phyloP scores from a whole-genome alignment of 2,329 filamentous ascomycete species.

The Aspergillus fumigatus region DNA sequence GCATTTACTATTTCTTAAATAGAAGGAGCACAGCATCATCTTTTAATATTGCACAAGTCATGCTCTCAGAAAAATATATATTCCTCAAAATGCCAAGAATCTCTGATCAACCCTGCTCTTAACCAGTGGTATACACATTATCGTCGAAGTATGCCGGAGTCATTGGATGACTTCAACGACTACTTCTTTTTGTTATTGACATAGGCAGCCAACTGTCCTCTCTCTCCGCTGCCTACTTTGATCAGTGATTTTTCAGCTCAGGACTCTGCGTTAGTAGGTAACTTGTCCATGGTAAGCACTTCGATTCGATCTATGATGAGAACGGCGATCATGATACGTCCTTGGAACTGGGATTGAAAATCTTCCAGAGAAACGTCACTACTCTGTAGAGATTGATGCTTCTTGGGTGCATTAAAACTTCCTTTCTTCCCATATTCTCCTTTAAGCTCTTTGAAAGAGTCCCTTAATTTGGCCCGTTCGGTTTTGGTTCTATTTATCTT shows the following conservation, averaged over 20 bases:
- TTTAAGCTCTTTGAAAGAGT: background rate
- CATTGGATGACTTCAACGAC: no score
- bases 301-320: background rate
- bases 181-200: background rate
- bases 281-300: background rate
- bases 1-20: background rate
- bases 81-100: background rate
- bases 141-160: background rate
- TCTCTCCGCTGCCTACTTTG: background rate
- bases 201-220: background rate
- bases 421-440: background rate
- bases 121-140: background rate
- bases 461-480: no score
- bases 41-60: background rate
- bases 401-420: background rate
- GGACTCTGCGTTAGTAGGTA: background rate
- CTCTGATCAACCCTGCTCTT: no score
- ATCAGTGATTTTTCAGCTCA: background rate
- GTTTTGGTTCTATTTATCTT: no score
- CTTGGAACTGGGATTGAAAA: background rate
- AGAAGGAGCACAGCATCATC: background rate
- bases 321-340: background rate
- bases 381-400: background rate
- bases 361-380: background rate
- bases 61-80: background rate